Evolutionary conservation across 352 stramenopile genomes (phyloP).

Genomic region (Globisporangium spinosum): DNA sequence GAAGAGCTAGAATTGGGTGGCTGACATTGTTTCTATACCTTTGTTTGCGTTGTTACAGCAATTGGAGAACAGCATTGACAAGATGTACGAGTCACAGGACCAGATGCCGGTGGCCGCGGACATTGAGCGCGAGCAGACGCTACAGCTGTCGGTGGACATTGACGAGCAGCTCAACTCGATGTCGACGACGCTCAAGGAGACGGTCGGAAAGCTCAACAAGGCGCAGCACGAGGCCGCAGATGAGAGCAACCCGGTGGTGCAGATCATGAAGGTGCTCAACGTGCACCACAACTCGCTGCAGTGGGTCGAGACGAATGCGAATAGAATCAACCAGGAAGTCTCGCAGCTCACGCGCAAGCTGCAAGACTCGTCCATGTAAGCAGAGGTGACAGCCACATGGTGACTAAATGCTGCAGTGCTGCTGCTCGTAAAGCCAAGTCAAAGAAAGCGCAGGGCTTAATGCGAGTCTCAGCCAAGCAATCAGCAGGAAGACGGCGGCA

Average conservation of each 20-base stretch:
- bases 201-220: constrained; percentile 85
- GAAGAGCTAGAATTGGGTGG: neutral
- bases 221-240: constrained; percentile 66
- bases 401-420: neutral
- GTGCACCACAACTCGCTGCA: constrained; percentile 87
- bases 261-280: constrained; percentile 89
- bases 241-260: constrained; percentile 74
- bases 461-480: neutral
- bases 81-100: constrained; percentile 85
- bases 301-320: constrained; percentile 79
- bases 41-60: constrained; percentile 31
- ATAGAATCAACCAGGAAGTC: constrained; percentile 64
- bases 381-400: neutral
- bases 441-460: neutral
- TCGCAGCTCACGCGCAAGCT: constrained; percentile 62
- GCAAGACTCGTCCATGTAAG: constrained; percentile 60
- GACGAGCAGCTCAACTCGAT: constrained; percentile 87
- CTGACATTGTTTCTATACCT: constrained; percentile 7
- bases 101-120: constrained; percentile 83
- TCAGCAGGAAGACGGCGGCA: neutral
- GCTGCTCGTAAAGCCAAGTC: neutral
- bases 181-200: constrained; percentile 85
- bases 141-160: constrained; percentile 84
- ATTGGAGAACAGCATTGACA: constrained; percentile 87
- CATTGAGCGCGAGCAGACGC: constrained; percentile 82